These are phyloP conservation scores for Ambrosia hybrid DNA, from an alignment of 140 eudicot genomes.

Conservation along the genomic window DNA sequence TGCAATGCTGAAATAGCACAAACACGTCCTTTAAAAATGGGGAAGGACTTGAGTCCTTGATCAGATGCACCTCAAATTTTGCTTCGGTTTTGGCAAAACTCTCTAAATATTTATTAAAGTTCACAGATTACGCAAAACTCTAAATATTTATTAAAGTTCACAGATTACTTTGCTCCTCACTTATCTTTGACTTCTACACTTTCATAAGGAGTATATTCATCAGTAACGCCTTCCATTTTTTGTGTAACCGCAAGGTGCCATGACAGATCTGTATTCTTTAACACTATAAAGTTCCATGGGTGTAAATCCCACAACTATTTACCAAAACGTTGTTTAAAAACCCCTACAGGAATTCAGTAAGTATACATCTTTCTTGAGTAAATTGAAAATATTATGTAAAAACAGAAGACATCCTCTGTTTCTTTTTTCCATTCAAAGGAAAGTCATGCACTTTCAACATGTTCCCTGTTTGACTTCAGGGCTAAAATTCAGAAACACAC, in stretches of 20 bases:
- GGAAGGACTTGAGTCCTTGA: background rate
- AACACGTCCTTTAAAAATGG: background rate
- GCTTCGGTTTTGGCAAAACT: background rate
- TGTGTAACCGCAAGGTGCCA: too few species aligned
- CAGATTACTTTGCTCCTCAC: too few species aligned
- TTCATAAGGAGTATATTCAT: too few species aligned
- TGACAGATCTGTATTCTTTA: too few species aligned
- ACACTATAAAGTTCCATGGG: background rate
- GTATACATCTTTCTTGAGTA: constrained; percentile 6
- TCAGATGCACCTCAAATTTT: background rate
- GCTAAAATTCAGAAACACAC: background rate
- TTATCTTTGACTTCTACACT: too few species aligned
- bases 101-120: background rate
- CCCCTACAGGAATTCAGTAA: background rate
- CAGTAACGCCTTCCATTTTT: too few species aligned
- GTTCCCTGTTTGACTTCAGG: background rate
- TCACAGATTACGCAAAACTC: background rate
- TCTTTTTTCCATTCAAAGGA: background rate
- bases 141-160: background rate
- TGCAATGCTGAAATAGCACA: background rate
- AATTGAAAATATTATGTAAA: background rate
- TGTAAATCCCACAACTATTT: background rate
- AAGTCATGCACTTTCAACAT: background rate
- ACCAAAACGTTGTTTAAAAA: background rate
- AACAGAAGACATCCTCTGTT: too few species aligned